phyloP scores from a whole-genome alignment of 352 stramenopile species.

The Globisporangium orthogonon region DNA sequence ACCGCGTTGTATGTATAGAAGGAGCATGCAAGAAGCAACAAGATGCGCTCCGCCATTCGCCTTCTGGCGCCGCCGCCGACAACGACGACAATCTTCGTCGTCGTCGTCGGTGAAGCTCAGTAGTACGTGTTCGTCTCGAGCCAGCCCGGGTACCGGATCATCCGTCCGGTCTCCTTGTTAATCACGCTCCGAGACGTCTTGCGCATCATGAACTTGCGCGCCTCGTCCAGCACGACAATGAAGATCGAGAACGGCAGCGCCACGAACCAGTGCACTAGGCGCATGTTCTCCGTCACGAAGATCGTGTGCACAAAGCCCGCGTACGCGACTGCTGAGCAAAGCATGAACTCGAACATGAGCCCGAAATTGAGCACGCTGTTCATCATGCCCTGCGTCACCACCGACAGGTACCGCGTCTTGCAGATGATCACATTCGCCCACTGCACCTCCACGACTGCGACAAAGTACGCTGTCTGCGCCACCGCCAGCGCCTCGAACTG shows the following conservation, averaged over 20 bases:
- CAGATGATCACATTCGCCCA: conserved; percentile 91
- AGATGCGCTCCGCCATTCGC: no score
- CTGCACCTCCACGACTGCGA: conserved; percentile 85
- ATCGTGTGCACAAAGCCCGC: conserved; percentile 75
- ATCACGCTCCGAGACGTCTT: conserved; percentile 64
- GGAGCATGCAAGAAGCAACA: background rate
- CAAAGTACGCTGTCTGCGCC: conserved; percentile 84
- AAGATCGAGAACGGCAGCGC: conserved; percentile 87
- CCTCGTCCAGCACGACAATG: conserved; percentile 88
- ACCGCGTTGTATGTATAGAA: no score
- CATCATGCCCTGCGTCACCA: conserved; percentile 89
- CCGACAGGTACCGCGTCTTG: conserved; percentile 90
- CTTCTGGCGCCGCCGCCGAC: background rate
- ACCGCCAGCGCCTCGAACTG: conserved; percentile 79
- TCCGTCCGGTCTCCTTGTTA: conserved; percentile 74
- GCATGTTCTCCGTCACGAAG: conserved; percentile 80
- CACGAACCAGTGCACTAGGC: conserved; percentile 89
- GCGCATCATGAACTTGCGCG: conserved; percentile 89
- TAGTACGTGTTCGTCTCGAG: conserved; percentile 90
- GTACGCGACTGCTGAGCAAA: conserved; percentile 84
- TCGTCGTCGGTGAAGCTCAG: conserved; percentile 21
- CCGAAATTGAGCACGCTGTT: conserved; percentile 92
- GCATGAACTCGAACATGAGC: conserved; percentile 90
- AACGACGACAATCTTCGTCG: background rate
- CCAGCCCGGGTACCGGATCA: conserved; percentile 82